Evolutionary conservation across 2,329 filamentous ascomycete genomes (phyloP), one percentile per base, ranked within the genome.

Genomic region (Arachnopeziza araneosa): DNA sequence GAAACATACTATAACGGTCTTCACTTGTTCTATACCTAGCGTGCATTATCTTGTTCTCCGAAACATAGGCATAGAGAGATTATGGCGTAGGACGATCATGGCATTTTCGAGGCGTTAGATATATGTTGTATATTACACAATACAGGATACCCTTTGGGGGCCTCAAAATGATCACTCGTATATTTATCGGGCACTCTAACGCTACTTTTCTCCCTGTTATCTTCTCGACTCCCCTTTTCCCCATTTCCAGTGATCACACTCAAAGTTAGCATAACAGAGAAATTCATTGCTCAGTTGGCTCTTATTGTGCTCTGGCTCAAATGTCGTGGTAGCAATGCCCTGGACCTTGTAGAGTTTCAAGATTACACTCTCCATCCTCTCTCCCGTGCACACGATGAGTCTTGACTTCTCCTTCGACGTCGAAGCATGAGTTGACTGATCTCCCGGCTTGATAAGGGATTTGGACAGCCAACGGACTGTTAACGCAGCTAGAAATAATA

Each of bases 211-310:
- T 30, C 9, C 30, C 36, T 44, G 17, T 19, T 44, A 44, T 44
- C 36, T 44, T 44, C 36, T 14, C 17, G 36, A 44, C 17, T 44
- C 36, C 4, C 10, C 7, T 21, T 52, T 24, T 44, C 57, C 72
- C 67, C 71, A 82, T 51, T 71, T 74, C 80, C 83, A 84, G 4
- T 72, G 73, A 7, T 75, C 75, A 67, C 85, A 83, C 71, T 90
- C 86, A 69, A 90, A 93, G 70, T 90, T 93, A 24, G 90, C 84
- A 69, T 91, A 93, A 73, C 88, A 92, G 69, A 83, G 82, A 71
- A 92, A 95, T 73, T 91, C 88, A 69, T 95, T 95, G 73, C 88
- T 90, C 61, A 95, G 75, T 0, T 88, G 88, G 36, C 24, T 26
- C 63, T 84, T 83, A n/a, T 83, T 80, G 69, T 93, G 90, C 64